phyloP scores from a whole-genome alignment of 148 eudicot genomes.

The Simmondsia chinensis region DNA sequence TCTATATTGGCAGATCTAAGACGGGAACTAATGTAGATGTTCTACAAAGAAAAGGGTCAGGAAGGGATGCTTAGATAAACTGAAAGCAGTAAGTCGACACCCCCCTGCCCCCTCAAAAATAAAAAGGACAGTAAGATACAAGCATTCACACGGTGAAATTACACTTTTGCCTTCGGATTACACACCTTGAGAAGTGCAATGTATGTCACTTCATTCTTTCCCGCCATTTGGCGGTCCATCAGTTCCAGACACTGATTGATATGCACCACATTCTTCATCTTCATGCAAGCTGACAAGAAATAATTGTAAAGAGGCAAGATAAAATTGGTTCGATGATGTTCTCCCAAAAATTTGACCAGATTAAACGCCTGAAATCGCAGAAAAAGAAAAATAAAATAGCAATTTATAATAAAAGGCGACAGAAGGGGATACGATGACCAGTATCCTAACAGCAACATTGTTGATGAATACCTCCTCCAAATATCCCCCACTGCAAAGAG shows the following conservation, averaged over 20 bases:
- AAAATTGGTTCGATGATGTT: conserved; percentile 32
- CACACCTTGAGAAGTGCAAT: conserved; percentile 72
- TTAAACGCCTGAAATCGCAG: conserved; percentile 50
- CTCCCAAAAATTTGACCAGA: conserved; percentile 38
- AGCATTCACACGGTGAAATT: background rate
- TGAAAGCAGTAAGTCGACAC: too few species aligned
- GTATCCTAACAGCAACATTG: background rate
- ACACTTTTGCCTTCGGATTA: conserved; percentile 1
- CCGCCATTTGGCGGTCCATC: conserved; percentile 64
- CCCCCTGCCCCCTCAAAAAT: background rate
- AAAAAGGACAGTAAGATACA: background rate
- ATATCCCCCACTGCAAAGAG: conserved; percentile 80
- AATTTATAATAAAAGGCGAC: background rate
- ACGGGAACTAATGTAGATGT: too few species aligned
- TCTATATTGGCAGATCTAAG: too few species aligned
- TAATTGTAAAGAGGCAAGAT: conserved; percentile 44
- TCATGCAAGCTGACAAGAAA: conserved; percentile 47
- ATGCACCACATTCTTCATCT: conserved; percentile 25
- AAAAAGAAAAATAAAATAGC: background rate
- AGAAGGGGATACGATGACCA: background rate
- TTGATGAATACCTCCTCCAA: conserved; percentile 60
- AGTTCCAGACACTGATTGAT: conserved; percentile 57
- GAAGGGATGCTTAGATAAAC: too few species aligned
- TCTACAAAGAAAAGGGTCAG: too few species aligned
- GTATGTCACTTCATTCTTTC: conserved; percentile 64